phyloP scores from a whole-genome alignment of 305 asterid species.

The Fraxinus platypoda region DNA sequence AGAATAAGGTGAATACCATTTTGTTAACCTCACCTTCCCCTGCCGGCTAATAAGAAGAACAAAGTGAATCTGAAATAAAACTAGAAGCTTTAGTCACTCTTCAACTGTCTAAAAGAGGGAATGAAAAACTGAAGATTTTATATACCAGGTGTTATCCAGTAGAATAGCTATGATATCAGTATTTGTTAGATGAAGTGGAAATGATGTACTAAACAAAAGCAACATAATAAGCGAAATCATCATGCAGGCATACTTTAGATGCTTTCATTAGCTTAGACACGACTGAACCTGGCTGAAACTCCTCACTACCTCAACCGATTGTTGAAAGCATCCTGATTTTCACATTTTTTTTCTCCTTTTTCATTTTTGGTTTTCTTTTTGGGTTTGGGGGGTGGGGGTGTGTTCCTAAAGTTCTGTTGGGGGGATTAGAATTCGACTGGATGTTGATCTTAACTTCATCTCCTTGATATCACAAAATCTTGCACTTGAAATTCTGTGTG shows the following conservation, averaged over 20 bases:
- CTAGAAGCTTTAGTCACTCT: conserved; percentile 18
- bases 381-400: not conserved
- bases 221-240: not conserved
- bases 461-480: not conserved
- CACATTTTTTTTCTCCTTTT: not conserved
- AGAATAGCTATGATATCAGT: not conserved
- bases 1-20: conserved; percentile 62
- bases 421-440: not conserved
- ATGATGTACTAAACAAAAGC: not conserved
- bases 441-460: not conserved
- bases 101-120: conserved; percentile 1
- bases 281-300: not conserved
- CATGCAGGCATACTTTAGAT: not conserved
- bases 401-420: not conserved
- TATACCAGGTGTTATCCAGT: not conserved
- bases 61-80: conserved; percentile 46
- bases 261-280: not conserved
- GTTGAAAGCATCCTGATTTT: not conserved
- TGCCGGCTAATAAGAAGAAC: conserved; percentile 63
- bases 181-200: not conserved
- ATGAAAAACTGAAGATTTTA: not conserved
- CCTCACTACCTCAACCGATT: not conserved
- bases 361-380: not conserved
- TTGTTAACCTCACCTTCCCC: conserved; percentile 63
- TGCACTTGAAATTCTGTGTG: not conserved